phyloP scores from a whole-genome alignment of 805 yeast genomes.

The Saccharomycopsis guyanensis region DNA sequence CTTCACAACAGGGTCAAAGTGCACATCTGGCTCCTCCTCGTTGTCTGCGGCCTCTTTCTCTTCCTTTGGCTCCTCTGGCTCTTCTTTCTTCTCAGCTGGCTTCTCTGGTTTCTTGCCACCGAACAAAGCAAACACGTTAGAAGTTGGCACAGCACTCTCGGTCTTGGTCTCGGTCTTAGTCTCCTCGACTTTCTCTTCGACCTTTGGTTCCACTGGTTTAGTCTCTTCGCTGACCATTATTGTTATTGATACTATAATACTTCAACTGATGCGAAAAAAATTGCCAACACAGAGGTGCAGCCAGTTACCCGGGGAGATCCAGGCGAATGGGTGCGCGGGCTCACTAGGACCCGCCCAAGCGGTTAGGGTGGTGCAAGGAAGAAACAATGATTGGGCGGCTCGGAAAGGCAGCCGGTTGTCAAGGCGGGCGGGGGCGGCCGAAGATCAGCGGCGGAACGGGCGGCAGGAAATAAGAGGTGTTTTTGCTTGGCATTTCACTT shows the following conservation, averaged over 20 bases:
- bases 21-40: conserved; percentile 48
- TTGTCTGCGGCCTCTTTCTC: conserved; percentile 25
- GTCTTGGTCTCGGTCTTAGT: conserved; percentile 1
- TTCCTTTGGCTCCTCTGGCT: conserved; percentile 28
- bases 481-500: too few relatives aligned
- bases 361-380: too few relatives aligned
- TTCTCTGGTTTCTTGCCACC: conserved; percentile 81
- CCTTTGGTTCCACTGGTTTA: conserved; percentile 26
- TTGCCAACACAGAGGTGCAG: neutral
- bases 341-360: too few relatives aligned
- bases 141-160: conserved; percentile 49
- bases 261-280: neutral
- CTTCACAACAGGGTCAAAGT: conserved; percentile 93
- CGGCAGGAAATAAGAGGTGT: too few relatives aligned
- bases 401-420: too few relatives aligned
- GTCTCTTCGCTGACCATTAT: conserved; percentile 18
- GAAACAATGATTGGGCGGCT: too few relatives aligned
- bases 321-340: neutral
- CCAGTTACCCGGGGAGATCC: neutral
- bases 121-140: conserved; percentile 89
- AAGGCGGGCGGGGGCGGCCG: too few relatives aligned
- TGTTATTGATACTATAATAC: neutral
- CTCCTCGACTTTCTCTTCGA: conserved; percentile 23
- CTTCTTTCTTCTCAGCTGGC: conserved; percentile 33
- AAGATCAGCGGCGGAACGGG: too few relatives aligned